phyloP scores from a whole-genome alignment of 2,329 filamentous ascomycete species.

The Cladosporium sp. region DNA sequence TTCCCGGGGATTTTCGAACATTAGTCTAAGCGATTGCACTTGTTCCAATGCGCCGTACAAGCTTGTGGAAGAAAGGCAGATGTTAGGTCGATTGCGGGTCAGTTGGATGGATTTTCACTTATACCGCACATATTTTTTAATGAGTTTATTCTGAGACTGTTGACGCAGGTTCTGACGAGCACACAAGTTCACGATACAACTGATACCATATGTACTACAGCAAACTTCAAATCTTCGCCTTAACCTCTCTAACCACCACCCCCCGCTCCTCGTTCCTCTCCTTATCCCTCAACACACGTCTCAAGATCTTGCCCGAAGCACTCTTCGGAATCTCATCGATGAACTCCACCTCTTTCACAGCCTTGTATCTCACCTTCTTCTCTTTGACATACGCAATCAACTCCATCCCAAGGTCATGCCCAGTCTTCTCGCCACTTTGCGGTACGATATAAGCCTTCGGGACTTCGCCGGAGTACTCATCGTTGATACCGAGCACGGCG shows the following conservation, averaged over 20 bases:
- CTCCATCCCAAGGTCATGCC: slow-evolving; percentile 43
- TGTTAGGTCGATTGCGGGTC: too few species aligned
- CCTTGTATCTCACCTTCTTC: slow-evolving; percentile 69
- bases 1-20: neutral
- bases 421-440: slow-evolving; percentile 34
- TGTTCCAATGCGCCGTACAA: neutral
- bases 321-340: slow-evolving; percentile 71
- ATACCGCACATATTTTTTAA: neutral
- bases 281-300: slow-evolving; percentile 58
- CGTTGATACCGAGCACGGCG: slow-evolving; percentile 55
- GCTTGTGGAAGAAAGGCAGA: too few species aligned
- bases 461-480: slow-evolving; percentile 58
- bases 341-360: slow-evolving; percentile 65
- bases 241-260: slow-evolving; percentile 37
- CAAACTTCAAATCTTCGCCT: slow-evolving; percentile 33
- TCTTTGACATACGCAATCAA: slow-evolving; percentile 63
- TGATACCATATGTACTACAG: neutral
- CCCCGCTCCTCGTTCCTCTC: slow-evolving; percentile 37
- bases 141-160: too few species aligned
- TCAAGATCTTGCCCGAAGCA: slow-evolving; percentile 71
- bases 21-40: neutral
- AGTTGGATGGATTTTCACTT: too few species aligned
- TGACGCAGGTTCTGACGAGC: too few species aligned
- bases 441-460: slow-evolving; percentile 60
- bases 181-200: neutral